These are phyloP conservation scores for Bryum argenteum DNA, from an alignment of 225 moss, liverwort and hornwort species.

Conservation along the genomic window DNA sequence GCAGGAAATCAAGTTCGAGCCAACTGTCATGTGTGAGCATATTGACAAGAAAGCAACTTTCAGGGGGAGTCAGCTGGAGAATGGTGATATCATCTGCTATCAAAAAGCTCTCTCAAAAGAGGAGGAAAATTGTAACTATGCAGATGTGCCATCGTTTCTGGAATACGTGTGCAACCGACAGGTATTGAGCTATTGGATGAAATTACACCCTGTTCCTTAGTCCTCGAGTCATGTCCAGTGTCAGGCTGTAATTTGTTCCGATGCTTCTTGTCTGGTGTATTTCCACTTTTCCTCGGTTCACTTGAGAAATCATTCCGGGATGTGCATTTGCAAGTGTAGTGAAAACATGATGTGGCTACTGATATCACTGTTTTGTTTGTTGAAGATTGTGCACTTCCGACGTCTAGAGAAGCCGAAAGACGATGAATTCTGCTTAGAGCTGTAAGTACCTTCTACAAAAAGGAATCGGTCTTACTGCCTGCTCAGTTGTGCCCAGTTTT, in stretches of 20 bases:
- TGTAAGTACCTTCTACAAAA: slow-evolving; percentile 43
- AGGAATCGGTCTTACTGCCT: background rate
- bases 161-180: slow-evolving; percentile 75
- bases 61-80: slow-evolving; percentile 62
- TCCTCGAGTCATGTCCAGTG: background rate
- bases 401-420: slow-evolving; percentile 66
- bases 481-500: slow-evolving; percentile 4
- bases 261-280: background rate
- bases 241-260: background rate
- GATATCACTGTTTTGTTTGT: slow-evolving; percentile 15
- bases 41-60: slow-evolving; percentile 66
- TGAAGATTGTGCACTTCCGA: slow-evolving; percentile 69
- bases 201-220: background rate
- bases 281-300: background rate
- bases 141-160: slow-evolving; percentile 66
- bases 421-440: slow-evolving; percentile 69
- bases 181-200: slow-evolving; percentile 33
- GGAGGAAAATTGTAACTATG: slow-evolving; percentile 47
- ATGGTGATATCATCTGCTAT: slow-evolving; percentile 66
- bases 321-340: background rate
- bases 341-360: slow-evolving; percentile 5
- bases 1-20: slow-evolving; percentile 99
- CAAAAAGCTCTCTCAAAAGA: slow-evolving; percentile 55
- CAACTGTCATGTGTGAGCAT: slow-evolving; percentile 98
- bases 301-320: background rate